Evolutionary conservation across 1,284 basidiomycete genomes (phyloP).

Genomic region (Vanrija pseudolonga): DNA sequence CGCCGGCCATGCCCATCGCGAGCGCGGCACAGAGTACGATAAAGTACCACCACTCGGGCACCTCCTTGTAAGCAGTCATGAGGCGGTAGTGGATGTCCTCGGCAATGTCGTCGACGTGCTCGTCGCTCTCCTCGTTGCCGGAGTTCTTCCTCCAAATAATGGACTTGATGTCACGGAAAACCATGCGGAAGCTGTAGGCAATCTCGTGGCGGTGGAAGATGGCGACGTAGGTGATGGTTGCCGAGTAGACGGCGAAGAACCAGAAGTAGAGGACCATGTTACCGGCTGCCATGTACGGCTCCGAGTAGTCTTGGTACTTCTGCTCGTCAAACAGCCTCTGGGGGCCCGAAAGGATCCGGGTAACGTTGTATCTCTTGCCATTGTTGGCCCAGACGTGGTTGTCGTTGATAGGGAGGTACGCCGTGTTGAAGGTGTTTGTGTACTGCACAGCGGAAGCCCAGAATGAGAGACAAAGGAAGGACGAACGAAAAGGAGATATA

Average conservation of each 20-base stretch:
- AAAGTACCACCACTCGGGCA: constrained; percentile 73
- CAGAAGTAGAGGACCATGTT: constrained; percentile 34
- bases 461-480: no score
- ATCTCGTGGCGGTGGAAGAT: constrained; percentile 52
- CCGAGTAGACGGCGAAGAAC: constrained; percentile 42
- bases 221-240: constrained; percentile 48
- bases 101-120: constrained; percentile 13
- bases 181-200: constrained; percentile 37
- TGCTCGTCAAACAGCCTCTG: constrained; percentile 19
- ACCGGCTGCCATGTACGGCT: constrained; percentile 38
- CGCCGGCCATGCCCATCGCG: constrained; percentile 48
- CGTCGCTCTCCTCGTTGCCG: constrained; percentile 6
- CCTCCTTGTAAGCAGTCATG: constrained; percentile 61
- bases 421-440: constrained; percentile 33
- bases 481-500: no score
- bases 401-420: constrained; percentile 35
- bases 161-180: constrained; percentile 20
- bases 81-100: constrained; percentile 35
- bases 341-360: constrained; percentile 33
- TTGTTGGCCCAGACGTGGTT: constrained; percentile 28
- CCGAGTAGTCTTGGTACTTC: constrained; percentile 38
- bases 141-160: not conserved
- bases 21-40: constrained; percentile 60
- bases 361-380: constrained; percentile 40
- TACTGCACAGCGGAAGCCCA: no score